Percentiles rank a stretch among this genome's conserved stretches.
These are phyloP conservation scores for Dillenia suffruticosa DNA, from an alignment of 164 flowering plant species.

Conservation along the genomic window DNA sequence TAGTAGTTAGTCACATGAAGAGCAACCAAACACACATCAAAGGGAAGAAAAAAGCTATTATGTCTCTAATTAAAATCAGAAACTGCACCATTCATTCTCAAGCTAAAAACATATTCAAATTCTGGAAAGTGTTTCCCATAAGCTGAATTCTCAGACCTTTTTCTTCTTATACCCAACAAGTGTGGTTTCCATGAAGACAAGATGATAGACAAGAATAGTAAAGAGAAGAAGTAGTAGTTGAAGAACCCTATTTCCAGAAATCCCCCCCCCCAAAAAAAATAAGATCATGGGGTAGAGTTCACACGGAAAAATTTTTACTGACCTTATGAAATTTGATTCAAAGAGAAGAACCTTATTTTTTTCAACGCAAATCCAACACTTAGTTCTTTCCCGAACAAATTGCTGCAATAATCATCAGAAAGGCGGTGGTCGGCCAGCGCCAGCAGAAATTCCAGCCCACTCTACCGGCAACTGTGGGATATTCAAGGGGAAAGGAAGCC, in stretches of 20 bases:
- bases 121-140: neutral
- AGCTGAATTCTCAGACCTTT: slow-evolving; percentile 21
- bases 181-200: slow-evolving; percentile 12
- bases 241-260: neutral
- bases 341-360: neutral
- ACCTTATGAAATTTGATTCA: slow-evolving; percentile 21
- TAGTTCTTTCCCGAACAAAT: neutral
- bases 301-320: slow-evolving; percentile 21
- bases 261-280: neutral
- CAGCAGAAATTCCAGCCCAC: slow-evolving; percentile 45
- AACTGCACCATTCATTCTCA: too few species aligned
- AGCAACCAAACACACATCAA: too few species aligned
- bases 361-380: neutral
- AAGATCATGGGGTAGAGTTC: slow-evolving; percentile 13
- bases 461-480: slow-evolving; percentile 70
- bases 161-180: slow-evolving; percentile 14
- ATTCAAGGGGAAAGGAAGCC: slow-evolving; percentile 69
- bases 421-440: slow-evolving; percentile 40
- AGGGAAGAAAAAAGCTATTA: too few species aligned
- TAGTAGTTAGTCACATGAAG: too few species aligned
- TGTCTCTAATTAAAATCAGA: too few species aligned
- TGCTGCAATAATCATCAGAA: neutral
- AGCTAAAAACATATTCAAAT: too few species aligned
- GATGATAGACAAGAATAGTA: neutral
- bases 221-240: neutral